Evolutionary conservation across 768 basidiomycete species (phyloP).

Genomic region (Russula ochroleuca): DNA sequence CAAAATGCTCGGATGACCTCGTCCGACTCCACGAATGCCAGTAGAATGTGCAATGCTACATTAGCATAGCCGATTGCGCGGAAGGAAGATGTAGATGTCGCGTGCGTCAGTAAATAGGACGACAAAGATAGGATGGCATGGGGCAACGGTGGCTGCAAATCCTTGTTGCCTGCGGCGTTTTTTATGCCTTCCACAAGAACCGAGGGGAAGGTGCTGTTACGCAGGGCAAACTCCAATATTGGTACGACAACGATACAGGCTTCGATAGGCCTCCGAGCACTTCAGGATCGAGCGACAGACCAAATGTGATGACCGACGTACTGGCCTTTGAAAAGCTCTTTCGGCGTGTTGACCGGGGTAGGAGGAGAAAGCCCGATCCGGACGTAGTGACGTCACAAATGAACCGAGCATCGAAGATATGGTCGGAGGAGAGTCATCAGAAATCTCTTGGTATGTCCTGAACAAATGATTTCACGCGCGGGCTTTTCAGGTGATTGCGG

Average conservation of each 20-base stretch:
- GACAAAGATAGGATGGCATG: conserved; percentile 53
- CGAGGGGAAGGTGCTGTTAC: conserved; percentile 48
- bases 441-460: conserved; percentile 55
- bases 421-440: conserved; percentile 49
- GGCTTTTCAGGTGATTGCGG: not conserved
- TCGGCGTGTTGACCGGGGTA: conserved; percentile 44
- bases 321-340: conserved; percentile 57
- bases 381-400: conserved; percentile 49
- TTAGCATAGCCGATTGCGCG: conserved; percentile 61
- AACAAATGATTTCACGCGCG: not conserved
- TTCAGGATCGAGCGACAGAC: not conserved
- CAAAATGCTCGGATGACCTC: conserved; percentile 46
- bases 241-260: conserved; percentile 55
- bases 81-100: conserved; percentile 54
- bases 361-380: conserved; percentile 50
- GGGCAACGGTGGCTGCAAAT: conserved; percentile 38
- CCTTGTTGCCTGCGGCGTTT: conserved; percentile 29
- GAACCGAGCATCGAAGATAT: conserved; percentile 50
- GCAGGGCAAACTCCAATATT: conserved; percentile 54
- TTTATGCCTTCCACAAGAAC: conserved; percentile 42
- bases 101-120: conserved; percentile 65
- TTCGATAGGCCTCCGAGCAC: conserved; percentile 52
- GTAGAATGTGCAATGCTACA: conserved; percentile 50
- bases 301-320: conserved; percentile 29
- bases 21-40: conserved; percentile 48